Evolutionary conservation across 768 basidiomycete species (phyloP).

Genomic region (Suillus fuscotomentosus): DNA sequence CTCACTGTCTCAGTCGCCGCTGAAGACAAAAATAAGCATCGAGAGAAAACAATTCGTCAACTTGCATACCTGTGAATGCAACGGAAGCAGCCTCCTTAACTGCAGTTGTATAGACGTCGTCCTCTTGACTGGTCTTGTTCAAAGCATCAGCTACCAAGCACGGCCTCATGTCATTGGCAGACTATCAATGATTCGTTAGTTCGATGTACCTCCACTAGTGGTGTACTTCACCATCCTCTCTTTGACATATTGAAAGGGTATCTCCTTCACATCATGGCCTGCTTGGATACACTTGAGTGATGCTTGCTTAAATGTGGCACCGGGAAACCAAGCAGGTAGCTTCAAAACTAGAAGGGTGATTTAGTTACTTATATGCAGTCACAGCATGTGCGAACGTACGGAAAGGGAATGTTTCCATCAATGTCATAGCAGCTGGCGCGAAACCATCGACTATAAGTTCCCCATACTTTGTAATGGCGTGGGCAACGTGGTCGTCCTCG

Average conservation of each 20-base stretch:
- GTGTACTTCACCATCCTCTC: not conserved
- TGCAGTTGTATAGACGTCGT: not conserved
- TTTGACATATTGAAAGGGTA: not conserved
- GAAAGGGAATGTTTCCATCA: not conserved
- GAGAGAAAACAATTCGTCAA: not conserved
- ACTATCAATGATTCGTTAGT: not conserved
- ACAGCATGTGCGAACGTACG: not conserved
- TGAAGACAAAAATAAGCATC: not conserved
- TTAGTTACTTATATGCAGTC: not conserved
- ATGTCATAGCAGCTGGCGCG: not conserved
- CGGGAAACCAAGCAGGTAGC: not conserved
- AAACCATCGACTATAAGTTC: not conserved
- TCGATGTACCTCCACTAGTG: not conserved
- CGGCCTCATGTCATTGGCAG: not conserved
- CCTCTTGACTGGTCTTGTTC: not conserved
- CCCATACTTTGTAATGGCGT: not conserved
- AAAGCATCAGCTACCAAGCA: not conserved
- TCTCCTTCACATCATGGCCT: not conserved
- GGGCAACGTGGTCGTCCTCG: not conserved
- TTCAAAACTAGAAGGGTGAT: not conserved
- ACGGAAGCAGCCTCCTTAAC: not conserved
- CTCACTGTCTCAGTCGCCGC: not conserved
- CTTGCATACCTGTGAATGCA: not conserved
- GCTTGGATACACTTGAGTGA: not conserved
- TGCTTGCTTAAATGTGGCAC: not conserved